Evolutionary conservation across 805 yeast genomes (phyloP), one percentile per base, ranked within the genome.

Genomic region (Hyphopichia homilentoma): DNA sequence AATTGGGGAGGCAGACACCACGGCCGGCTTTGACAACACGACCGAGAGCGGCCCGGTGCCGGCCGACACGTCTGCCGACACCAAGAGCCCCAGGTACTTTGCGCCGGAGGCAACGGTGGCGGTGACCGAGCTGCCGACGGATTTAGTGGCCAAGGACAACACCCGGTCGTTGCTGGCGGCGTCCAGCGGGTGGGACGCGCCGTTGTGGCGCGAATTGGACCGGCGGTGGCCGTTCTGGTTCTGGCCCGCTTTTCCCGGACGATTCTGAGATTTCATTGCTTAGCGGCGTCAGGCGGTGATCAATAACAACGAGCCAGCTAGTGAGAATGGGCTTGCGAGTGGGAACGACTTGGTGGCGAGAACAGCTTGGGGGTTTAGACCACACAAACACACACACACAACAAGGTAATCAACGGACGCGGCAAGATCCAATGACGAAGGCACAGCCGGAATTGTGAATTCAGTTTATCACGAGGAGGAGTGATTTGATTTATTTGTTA

Each of bases 91-190:
- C 15, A 61, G 56, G 45, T 76, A 71, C 18, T 69, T 58, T 2
- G 73, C 65, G 9, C 90, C 90, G 0, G 84, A 70, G 16, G 75
- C 58, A 2, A 81, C 75, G 3, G 87, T 76, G 5, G 77, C 81
- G 9, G 65, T 64, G 8, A 75, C 77, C 19, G 62, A 60, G 19
- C 72, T 64, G 13, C 95, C 65, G 25, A 82, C 60, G 5, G 87
- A 65, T 40, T 75, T 75, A 23, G 75, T 65, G 27, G 83, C 56
- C 30, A 80, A 61, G 41, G 56, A 78, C 28, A 73, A 50, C 35
- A 80, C 59, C 34, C 84, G 67, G 43, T 81, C 85, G 17, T 20
- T 29, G 14, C 25, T 29, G n/a, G 24, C 16, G 16, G 12, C 20
- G 15, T 21, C 27, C n/a, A n/a, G n/a, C n/a, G n/a, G n/a, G 7